Evolutionary conservation across 495 filamentous ascomycete species (phyloP).

Genomic region (Penicillium desertorum): DNA sequence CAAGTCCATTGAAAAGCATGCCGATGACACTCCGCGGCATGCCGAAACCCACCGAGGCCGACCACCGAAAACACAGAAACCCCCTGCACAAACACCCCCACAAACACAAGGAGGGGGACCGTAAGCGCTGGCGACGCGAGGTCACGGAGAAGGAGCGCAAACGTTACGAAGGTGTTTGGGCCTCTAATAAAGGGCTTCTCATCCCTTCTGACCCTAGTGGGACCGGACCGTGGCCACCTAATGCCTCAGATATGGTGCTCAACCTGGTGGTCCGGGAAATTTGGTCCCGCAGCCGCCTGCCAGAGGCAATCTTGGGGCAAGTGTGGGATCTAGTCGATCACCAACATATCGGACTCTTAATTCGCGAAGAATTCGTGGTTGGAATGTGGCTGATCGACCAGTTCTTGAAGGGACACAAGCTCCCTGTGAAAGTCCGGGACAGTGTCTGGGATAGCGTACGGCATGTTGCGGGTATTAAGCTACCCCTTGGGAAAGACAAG

Average conservation of each 20-base stretch:
- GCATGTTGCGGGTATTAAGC: slow-evolving; percentile 48
- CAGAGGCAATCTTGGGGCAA: slow-evolving; percentile 65
- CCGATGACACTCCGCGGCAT: slow-evolving; percentile 73
- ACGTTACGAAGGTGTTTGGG: slow-evolving; percentile 97
- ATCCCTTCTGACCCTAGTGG: slow-evolving; percentile 26
- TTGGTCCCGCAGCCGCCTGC: slow-evolving; percentile 75
- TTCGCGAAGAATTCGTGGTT: slow-evolving; percentile 85
- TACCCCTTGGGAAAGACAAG: slow-evolving; percentile 20
- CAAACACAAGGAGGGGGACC: slow-evolving; percentile 84
- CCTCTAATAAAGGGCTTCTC: slow-evolving; percentile 79
- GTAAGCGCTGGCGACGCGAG: slow-evolving; percentile 78
- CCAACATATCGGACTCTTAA: slow-evolving; percentile 57
- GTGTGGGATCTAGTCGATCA: slow-evolving; percentile 85
- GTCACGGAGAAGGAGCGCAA: slow-evolving; percentile 77
- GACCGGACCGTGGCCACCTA: slow-evolving; percentile 25
- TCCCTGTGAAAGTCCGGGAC: slow-evolving; percentile 72
- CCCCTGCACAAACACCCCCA: slow-evolving; percentile 69
- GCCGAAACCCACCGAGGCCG: slow-evolving; percentile 57
- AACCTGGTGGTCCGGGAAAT: slow-evolving; percentile 82
- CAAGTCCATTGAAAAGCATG: slow-evolving; percentile 59
- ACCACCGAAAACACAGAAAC: slow-evolving; percentile 46
- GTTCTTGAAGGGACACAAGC: slow-evolving; percentile 80
- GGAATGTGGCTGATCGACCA: slow-evolving; percentile 96
- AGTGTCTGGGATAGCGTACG: slow-evolving; percentile 88
- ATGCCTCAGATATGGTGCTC: slow-evolving; percentile 58